These are phyloP conservation scores for Teunomyces barrocoloradensis DNA, from an alignment of 805 yeast genomes.

Conservation along the genomic window DNA sequence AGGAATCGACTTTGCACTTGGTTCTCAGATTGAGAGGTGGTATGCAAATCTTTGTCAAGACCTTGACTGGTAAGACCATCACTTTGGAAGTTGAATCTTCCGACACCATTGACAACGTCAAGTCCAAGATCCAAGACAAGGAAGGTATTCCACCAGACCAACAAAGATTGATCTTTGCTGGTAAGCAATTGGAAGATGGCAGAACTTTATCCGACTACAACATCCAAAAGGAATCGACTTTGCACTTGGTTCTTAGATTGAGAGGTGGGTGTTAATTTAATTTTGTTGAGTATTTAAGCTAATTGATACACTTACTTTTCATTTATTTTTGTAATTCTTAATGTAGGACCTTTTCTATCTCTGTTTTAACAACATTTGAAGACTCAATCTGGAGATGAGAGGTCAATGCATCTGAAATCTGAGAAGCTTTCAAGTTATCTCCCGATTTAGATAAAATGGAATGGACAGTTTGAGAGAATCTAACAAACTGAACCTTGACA, in stretches of 20 bases:
- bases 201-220: slow-evolving; percentile 96
- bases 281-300: not conserved
- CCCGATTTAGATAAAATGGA: slow-evolving; percentile 11
- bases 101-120: slow-evolving; percentile 93
- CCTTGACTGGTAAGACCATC: slow-evolving; percentile 60
- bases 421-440: slow-evolving; percentile 8
- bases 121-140: slow-evolving; percentile 86
- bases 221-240: slow-evolving; percentile 96
- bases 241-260: slow-evolving; percentile 92
- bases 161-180: slow-evolving; percentile 95
- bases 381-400: slow-evolving; percentile 15
- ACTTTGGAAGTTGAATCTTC: slow-evolving; percentile 97
- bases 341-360: slow-evolving; percentile 9
- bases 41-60: slow-evolving; percentile 54
- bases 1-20: slow-evolving; percentile 97
- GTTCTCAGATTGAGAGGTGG: slow-evolving; percentile 46
- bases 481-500: slow-evolving; percentile 51
- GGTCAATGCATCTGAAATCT: slow-evolving; percentile 13
- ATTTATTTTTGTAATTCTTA: not conserved
- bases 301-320: slow-evolving; percentile 5
- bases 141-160: slow-evolving; percentile 98
- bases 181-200: slow-evolving; percentile 96
- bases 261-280: slow-evolving; percentile 74
- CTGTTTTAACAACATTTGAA: slow-evolving; percentile 18
- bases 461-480: slow-evolving; percentile 25